phyloP scores from a whole-genome alignment of 345 rosid genomes.

The Ceriops tagal region DNA sequence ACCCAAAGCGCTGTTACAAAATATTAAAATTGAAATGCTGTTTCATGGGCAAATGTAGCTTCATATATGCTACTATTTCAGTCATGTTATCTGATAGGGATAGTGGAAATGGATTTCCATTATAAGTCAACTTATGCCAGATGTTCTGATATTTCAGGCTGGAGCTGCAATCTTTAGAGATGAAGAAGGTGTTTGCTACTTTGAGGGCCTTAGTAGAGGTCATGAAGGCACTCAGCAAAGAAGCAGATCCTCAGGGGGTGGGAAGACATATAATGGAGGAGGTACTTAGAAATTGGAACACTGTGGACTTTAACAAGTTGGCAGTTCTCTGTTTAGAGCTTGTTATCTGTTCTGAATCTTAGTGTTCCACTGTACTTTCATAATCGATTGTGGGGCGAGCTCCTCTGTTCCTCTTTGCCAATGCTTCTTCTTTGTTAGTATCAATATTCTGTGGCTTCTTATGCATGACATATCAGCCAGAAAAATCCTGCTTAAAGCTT shows the following conservation, averaged over 20 bases:
- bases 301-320: not conserved
- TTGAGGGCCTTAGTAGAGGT: conserved; percentile 86
- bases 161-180: conserved; percentile 42
- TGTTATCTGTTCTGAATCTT: not conserved
- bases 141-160: conserved; percentile 28
- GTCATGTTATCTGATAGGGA: not conserved
- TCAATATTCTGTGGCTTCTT: not conserved
- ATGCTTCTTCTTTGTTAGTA: not conserved
- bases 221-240: conserved; percentile 81
- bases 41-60: not conserved
- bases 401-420: not conserved
- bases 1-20: too few species aligned
- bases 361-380: not conserved
- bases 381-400: not conserved
- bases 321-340: not conserved
- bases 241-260: conserved; percentile 85
- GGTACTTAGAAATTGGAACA: conserved; percentile 35
- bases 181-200: conserved; percentile 81
- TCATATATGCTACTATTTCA: not conserved
- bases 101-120: not conserved
- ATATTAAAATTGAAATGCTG: not conserved
- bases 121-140: not conserved
- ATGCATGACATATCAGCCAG: not conserved
- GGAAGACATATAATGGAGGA: conserved; percentile 81
- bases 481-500: not conserved